A percentile compares a stretch with the other conserved stretches of the same genome.
Conservation (phyloP, 495 filamentous ascomycete species). For the Aspergillus indologenus region DNA sequence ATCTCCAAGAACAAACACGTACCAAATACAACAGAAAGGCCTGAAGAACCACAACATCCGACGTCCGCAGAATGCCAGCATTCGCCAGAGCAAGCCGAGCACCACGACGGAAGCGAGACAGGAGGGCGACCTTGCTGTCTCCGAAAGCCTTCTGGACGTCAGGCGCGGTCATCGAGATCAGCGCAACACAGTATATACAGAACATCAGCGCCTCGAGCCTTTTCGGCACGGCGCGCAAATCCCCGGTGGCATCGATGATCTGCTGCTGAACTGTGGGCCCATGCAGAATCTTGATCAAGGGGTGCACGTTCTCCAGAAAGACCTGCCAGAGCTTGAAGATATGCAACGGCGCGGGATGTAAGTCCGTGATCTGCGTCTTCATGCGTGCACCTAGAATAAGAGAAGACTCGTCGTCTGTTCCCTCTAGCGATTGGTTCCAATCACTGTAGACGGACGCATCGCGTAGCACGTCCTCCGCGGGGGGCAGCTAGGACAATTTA, state of each 20-base stretch:
- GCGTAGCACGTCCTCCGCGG: slow-evolving; percentile 41
- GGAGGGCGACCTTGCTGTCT: slow-evolving; percentile 35
- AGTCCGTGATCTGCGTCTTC: slow-evolving; percentile 19
- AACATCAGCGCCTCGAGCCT: slow-evolving; percentile 48
- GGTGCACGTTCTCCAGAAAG: slow-evolving; percentile 65
- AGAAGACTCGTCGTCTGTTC: slow-evolving; percentile 20
- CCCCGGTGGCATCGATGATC: slow-evolving; percentile 39
- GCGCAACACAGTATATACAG: slow-evolving; percentile 44
- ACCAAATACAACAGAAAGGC: slow-evolving; percentile 46
- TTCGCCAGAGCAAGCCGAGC: slow-evolving; percentile 45
- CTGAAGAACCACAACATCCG: slow-evolving; percentile 42
- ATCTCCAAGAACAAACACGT: neutral
- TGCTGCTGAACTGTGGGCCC: slow-evolving; percentile 53
- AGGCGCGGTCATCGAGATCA: slow-evolving; percentile 35
- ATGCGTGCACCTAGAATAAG: slow-evolving; percentile 23
- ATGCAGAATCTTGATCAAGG: slow-evolving; percentile 68
- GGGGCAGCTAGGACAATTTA: slow-evolving; percentile 39
- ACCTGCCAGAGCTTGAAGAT: slow-evolving; percentile 71
- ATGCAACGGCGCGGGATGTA: slow-evolving; percentile 67
- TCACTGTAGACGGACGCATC: slow-evolving; percentile 23
- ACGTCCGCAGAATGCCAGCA: slow-evolving; percentile 45
- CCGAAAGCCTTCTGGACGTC: slow-evolving; percentile 44
- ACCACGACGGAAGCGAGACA: slow-evolving; percentile 41
- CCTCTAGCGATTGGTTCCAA: slow-evolving; percentile 18
- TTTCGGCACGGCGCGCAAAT: slow-evolving; percentile 31